Base-by-base conservation (phyloP, 2,329 filamentous ascomycete genomes). In the Escovopsis weberi region DNA sequence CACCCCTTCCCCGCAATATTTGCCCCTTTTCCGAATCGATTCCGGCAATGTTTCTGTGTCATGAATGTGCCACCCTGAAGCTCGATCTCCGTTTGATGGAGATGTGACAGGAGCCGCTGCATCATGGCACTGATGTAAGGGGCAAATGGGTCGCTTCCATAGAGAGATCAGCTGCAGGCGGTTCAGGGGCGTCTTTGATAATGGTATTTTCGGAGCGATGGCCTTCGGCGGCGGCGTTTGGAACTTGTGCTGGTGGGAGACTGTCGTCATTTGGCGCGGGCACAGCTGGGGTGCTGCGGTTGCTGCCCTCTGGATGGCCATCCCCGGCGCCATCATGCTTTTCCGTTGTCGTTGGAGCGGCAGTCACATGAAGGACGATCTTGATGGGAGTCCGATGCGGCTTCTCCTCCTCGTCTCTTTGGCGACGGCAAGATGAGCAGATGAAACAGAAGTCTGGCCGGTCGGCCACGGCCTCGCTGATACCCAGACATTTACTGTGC, bases 401-500 rank as follows among this genome's bases (percentile, higher is more conserved):
- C 77, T 38, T 78, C 54, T 81, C 82, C 34, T 75, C 75, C 54
- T 63, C 50, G 77, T 81, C 70, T 48, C 78, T 75, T 45, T 77
- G 80, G 12, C 72, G 77, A 51, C 75, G 78, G 65, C 91, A 98
- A 39, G 81, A 78, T 32, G 67, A 67, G 64, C 89, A 96, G 49
- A 94, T 62, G 55, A 94, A 94, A 47, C 85, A 79, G 54, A 96
- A 96, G 50, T 93, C 84, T 2, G 85, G 78, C 38, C 79, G 72
- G 49, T 94, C 89, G 1, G 87, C 88, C 48, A 88, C 82, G 46
- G 73, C 66, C 53, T 93, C 75, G 38, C 75, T 74, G 48, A 96
- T 83, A 35, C 80, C 82, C 46, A 94, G 74, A 56, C 91, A 98
- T 53, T 83, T 85, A 68, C 87, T 94, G 57, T 98, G 91, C 59